These are phyloP conservation scores for Colletotrichum acutatum DNA, from an alignment of 2,329 filamentous ascomycete genomes.

Conservation along the genomic window DNA sequence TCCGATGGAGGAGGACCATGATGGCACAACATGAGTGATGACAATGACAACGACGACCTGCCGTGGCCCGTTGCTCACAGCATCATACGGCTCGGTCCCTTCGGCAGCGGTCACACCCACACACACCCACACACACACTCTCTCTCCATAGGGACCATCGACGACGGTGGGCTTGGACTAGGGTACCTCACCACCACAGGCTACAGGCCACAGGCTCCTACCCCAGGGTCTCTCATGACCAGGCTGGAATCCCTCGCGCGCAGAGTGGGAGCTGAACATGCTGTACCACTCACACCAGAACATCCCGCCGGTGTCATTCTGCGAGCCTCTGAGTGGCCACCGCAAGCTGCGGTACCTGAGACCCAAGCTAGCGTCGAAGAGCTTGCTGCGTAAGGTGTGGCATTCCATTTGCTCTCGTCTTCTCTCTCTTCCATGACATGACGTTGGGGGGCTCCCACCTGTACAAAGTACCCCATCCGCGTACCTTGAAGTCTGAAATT, in stretches of 20 bases:
- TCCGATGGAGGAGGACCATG: neutral
- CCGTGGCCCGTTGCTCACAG: no score
- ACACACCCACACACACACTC: neutral
- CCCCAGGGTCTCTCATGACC: conserved; percentile 22
- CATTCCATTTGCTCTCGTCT: conserved; percentile 14
- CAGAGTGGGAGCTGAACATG: neutral
- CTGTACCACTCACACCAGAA: neutral
- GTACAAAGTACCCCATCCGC: neutral
- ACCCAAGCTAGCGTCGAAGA: neutral
- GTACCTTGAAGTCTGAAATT: neutral
- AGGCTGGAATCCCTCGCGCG: neutral
- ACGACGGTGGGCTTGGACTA: neutral
- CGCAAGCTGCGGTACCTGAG: conserved; percentile 16
- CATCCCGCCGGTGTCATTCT: conserved; percentile 7
- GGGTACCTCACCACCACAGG: neutral
- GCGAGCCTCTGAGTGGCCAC: conserved; percentile 21
- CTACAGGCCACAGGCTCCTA: neutral
- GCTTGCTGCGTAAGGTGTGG: conserved; percentile 19
- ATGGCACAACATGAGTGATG: neutral
- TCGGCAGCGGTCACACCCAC: conserved; percentile 20
- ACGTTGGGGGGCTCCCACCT: neutral
- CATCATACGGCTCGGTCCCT: conserved; percentile 14
- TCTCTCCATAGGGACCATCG: neutral
- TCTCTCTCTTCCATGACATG: neutral
- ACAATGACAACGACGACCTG: neutral